These are phyloP conservation scores for Beta macrorhiza DNA, from an alignment of 179 eudicot species.

Conservation along the genomic window DNA sequence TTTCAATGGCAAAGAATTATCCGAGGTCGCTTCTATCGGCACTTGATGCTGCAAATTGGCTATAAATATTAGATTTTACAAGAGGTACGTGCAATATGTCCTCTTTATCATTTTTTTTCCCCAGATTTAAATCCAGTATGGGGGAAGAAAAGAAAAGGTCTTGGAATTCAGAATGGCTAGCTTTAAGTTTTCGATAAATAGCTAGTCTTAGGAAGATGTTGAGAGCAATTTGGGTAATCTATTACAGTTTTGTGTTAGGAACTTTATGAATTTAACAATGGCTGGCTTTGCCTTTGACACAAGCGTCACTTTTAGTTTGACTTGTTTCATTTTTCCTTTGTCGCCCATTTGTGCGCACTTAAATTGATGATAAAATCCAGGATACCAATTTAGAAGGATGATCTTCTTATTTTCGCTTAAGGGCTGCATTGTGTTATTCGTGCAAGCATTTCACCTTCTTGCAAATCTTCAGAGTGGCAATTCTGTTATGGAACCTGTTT, in stretches of 20 bases:
- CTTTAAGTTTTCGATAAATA: neutral
- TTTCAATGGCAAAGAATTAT: slow-evolving; percentile 71
- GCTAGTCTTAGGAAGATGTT: neutral
- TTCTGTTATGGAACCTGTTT: too few relatives aligned
- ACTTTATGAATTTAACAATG: neutral
- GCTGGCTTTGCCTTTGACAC: neutral
- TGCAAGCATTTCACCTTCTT: neutral
- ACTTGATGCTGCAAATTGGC: slow-evolving; percentile 75
- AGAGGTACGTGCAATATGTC: slow-evolving; percentile 38
- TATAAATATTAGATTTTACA: slow-evolving; percentile 39
- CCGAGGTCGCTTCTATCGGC: slow-evolving; percentile 93
- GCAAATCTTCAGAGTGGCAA: too few relatives aligned
- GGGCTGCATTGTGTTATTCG: neutral
- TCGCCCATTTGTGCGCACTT: neutral
- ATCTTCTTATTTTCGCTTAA: neutral
- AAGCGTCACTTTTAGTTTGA: neutral
- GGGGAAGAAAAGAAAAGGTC: neutral
- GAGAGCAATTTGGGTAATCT: neutral
- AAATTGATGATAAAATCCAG: neutral
- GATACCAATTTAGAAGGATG: neutral
- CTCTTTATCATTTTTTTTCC: neutral
- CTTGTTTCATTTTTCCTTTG: neutral
- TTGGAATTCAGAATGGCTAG: neutral
- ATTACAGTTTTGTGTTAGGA: neutral
- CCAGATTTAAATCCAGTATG: neutral